Evolutionary conservation across 257 asterid species (phyloP).

Genomic region (Solanum megistacrolobum): DNA sequence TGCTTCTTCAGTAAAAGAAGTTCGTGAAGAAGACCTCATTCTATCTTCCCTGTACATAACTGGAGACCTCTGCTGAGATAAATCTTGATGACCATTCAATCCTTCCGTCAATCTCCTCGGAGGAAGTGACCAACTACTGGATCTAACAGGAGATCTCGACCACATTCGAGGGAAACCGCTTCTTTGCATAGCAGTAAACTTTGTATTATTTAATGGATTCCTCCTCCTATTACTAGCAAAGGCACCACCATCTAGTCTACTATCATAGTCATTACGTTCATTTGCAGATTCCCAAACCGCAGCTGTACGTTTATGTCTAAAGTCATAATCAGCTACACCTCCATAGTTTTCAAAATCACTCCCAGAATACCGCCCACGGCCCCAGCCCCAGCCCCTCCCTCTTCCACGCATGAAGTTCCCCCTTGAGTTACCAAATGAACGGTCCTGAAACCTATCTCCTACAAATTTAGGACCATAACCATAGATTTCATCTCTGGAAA

Average conservation of each 20-base stretch:
- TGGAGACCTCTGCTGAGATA: slow-evolving; percentile 47
- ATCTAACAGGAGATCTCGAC: slow-evolving; percentile 58
- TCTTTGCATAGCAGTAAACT: slow-evolving; percentile 43
- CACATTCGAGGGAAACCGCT: slow-evolving; percentile 41
- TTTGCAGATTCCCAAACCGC: too few species aligned
- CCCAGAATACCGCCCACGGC: slow-evolving; percentile 1
- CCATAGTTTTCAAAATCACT: too few species aligned
- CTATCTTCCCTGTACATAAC: slow-evolving; percentile 44
- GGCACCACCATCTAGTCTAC: too few species aligned
- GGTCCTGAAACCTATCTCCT: slow-evolving; percentile 42
- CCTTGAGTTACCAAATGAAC: slow-evolving; percentile 37
- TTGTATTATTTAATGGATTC: not conserved
- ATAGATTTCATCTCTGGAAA: slow-evolving; percentile 2
- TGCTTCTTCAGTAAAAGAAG: slow-evolving; percentile 44
- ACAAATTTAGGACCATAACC: slow-evolving; percentile 39
- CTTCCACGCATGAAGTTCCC: slow-evolving; percentile 45
- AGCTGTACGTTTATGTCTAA: not conserved
- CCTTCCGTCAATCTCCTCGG: slow-evolving; percentile 40
- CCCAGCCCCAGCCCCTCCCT: slow-evolving; percentile 25
- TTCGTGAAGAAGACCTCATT: slow-evolving; percentile 59
- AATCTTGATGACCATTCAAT: slow-evolving; percentile 22
- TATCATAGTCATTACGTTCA: too few species aligned
- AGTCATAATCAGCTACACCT: too few species aligned
- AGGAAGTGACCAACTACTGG: slow-evolving; percentile 56
- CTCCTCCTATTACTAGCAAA: too few species aligned